A percentile compares a stretch with the other conserved stretches of the same genome.
Conservation (phyloP, 2,329 filamentous ascomycete genomes). For the Monosporascus sp. region DNA sequence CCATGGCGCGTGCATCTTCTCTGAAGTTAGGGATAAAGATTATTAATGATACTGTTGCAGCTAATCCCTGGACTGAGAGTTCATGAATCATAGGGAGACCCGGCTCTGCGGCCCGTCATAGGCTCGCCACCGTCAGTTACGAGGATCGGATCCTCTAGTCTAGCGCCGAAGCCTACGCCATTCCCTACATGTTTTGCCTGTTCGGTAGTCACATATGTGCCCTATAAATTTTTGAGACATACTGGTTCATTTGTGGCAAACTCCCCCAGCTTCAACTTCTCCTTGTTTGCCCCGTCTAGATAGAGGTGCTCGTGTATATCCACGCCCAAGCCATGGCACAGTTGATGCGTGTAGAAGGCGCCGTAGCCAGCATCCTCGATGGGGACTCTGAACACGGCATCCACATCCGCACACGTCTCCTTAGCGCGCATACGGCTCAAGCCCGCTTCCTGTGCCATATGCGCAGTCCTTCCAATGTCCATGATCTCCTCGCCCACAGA, state of each 20-base stretch:
- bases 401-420: slow-evolving; percentile 22
- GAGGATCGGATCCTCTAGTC: slow-evolving; percentile 24
- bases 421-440: slow-evolving; percentile 21
- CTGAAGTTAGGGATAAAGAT: neutral
- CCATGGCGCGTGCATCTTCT: too few species aligned
- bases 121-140: slow-evolving; percentile 23
- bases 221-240: slow-evolving; percentile 10
- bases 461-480: slow-evolving; percentile 20
- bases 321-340: slow-evolving; percentile 24
- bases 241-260: slow-evolving; percentile 26
- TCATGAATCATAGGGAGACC: slow-evolving; percentile 23
- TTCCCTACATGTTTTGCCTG: slow-evolving; percentile 20
- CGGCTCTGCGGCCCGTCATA: slow-evolving; percentile 21
- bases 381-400: slow-evolving; percentile 21
- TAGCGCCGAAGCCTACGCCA: slow-evolving; percentile 20
- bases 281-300: slow-evolving; percentile 24
- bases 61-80: neutral
- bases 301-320: slow-evolving; percentile 27
- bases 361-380: slow-evolving; percentile 19
- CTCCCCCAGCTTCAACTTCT: slow-evolving; percentile 20
- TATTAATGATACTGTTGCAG: neutral
- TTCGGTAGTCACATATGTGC: slow-evolving; percentile 26
- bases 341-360: slow-evolving; percentile 23
- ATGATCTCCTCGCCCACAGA: slow-evolving; percentile 19
- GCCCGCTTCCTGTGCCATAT: slow-evolving; percentile 18